A percentile compares a stretch with the other conserved stretches of the same genome.
Conservation (phyloP, 2,329 filamentous ascomycete genomes). For the Leptographium wingfieldii region DNA sequence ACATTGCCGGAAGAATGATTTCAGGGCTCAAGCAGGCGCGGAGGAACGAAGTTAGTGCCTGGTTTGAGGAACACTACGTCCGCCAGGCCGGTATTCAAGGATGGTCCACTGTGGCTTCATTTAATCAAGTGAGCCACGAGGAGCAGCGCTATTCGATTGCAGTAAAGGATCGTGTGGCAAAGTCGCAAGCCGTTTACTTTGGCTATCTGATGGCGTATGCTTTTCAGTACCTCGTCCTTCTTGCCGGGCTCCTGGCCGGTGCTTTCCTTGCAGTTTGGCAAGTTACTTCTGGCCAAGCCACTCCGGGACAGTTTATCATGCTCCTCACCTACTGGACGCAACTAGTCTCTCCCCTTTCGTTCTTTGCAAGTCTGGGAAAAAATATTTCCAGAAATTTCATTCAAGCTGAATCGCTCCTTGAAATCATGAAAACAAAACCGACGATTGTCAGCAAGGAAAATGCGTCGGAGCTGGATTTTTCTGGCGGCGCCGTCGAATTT, state of each 20-base stretch:
- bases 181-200: constrained; percentile 26
- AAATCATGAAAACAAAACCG: constrained; percentile 46
- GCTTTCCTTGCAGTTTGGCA: constrained; percentile 50
- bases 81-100: constrained; percentile 43
- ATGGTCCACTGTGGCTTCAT: constrained; percentile 47
- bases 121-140: constrained; percentile 47
- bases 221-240: constrained; percentile 50
- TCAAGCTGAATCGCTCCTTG: constrained; percentile 43
- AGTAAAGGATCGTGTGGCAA: constrained; percentile 27
- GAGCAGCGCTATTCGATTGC: constrained; percentile 40
- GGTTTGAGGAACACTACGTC: constrained; percentile 42
- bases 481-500: constrained; percentile 42
- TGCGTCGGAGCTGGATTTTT: constrained; percentile 35
- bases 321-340: constrained; percentile 65
- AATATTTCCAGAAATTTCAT: constrained; percentile 44
- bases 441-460: constrained; percentile 38
- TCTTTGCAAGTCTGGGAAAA: constrained; percentile 49
- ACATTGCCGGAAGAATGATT: constrained; percentile 40
- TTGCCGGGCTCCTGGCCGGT: constrained; percentile 54
- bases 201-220: constrained; percentile 40
- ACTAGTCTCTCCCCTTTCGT: constrained; percentile 56
- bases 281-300: constrained; percentile 46
- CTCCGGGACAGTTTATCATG: constrained; percentile 56
- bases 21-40: constrained; percentile 34
- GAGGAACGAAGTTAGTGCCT: constrained; percentile 37